These are phyloP conservation scores for Fusarium poae DNA, from an alignment of 2,329 filamentous ascomycete genomes.

Conservation along the genomic window DNA sequence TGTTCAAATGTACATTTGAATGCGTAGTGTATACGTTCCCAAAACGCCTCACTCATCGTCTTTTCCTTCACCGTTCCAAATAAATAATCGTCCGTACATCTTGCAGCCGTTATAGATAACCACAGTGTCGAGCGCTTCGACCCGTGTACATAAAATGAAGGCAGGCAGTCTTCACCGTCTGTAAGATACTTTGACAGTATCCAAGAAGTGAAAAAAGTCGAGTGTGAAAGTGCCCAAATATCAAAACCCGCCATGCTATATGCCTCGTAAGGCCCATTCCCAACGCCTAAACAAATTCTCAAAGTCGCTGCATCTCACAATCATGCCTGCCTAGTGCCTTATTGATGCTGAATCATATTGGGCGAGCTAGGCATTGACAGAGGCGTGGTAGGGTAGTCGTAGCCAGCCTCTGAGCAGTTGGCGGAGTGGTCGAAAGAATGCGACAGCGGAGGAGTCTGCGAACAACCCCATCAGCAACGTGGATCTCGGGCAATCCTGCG, in stretches of 20 bases:
- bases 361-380: conserved; percentile 80
- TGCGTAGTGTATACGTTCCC: conserved; percentile 39
- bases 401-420: conserved; percentile 71
- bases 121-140: conserved; percentile 49
- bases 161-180: conserved; percentile 32
- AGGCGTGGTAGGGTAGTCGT: conserved; percentile 77
- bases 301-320: conserved; percentile 24
- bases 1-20: conserved; percentile 25
- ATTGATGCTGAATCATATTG: conserved; percentile 57
- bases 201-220: conserved; percentile 38
- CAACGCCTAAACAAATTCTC: conserved; percentile 45
- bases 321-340: conserved; percentile 19
- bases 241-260: conserved; percentile 46
- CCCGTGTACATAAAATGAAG: conserved; percentile 37
- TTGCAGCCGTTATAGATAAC: conserved; percentile 46
- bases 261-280: conserved; percentile 39
- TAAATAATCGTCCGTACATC: conserved; percentile 44
- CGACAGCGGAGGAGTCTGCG: conserved; percentile 81
- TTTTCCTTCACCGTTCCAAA: conserved; percentile 45
- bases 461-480: conserved; percentile 64
- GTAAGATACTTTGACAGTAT: conserved; percentile 31
- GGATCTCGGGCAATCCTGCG: conserved; percentile 55
- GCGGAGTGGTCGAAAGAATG: conserved; percentile 78
- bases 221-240: conserved; percentile 42
- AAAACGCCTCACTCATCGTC: conserved; percentile 45